phyloP scores from a whole-genome alignment of 2,329 filamentous ascomycete species.

The Coniochaeta pulveracea region DNA sequence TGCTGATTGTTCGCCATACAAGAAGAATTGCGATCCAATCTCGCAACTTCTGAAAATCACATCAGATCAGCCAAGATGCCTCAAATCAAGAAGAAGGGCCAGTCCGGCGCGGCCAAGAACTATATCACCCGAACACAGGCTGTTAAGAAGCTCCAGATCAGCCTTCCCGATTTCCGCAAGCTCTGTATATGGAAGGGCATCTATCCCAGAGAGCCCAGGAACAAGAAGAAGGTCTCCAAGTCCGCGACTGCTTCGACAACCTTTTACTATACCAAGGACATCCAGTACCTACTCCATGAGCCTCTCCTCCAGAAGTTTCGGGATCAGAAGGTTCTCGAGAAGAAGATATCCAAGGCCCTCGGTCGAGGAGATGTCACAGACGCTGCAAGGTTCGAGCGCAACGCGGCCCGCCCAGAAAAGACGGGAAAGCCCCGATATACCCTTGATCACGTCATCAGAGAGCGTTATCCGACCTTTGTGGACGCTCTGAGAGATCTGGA shows the following conservation, averaged over 20 bases:
- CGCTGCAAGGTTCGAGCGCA: slow-evolving; percentile 74
- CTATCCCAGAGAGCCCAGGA: slow-evolving; percentile 92
- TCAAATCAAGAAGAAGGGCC: slow-evolving; percentile 85
- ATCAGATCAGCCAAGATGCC: slow-evolving; percentile 38
- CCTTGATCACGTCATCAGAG: slow-evolving; percentile 92
- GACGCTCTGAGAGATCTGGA: slow-evolving; percentile 91
- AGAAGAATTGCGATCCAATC: slow-evolving; percentile 5
- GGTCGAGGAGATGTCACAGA: slow-evolving; percentile 85
- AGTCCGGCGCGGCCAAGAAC: slow-evolving; percentile 90
- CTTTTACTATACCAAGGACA: slow-evolving; percentile 88
- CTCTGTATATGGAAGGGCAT: slow-evolving; percentile 99
- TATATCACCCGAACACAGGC: slow-evolving; percentile 96
- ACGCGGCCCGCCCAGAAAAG: slow-evolving; percentile 81
- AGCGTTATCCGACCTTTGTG: slow-evolving; percentile 94
- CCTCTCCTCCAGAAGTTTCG: slow-evolving; percentile 89
- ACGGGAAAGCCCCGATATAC: slow-evolving; percentile 82
- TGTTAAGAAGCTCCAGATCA: slow-evolving; percentile 95
- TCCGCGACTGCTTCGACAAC: slow-evolving; percentile 84
- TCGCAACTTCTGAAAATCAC: slow-evolving; percentile 10
- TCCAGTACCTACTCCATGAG: slow-evolving; percentile 96
- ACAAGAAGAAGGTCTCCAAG: slow-evolving; percentile 93
- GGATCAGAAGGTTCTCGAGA: slow-evolving; percentile 91
- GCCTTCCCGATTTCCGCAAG: slow-evolving; percentile 91
- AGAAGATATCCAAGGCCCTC: slow-evolving; percentile 91
- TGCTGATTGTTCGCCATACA: too few relatives aligned